These are phyloP conservation scores for Backusella circina DNA, from an alignment of 192 early-diverging fungal species.

Conservation along the genomic window DNA sequence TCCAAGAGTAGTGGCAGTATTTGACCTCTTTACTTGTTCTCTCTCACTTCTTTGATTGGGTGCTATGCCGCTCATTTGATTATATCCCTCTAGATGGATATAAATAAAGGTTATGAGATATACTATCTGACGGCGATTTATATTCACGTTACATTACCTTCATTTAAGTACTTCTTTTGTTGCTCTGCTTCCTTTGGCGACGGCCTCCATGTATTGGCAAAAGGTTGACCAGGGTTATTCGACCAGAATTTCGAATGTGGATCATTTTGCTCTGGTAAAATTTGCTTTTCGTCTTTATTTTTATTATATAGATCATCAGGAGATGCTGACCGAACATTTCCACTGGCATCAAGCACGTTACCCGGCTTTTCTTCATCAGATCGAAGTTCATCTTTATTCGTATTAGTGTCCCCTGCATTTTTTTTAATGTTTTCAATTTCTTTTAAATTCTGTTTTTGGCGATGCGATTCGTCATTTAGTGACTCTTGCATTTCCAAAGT, in stretches of 20 bases:
- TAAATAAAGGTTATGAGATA: neutral
- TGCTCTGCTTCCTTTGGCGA: neutral
- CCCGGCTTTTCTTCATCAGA: neutral
- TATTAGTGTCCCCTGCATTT: neutral
- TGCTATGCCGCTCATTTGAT: neutral
- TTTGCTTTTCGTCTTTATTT: neutral
- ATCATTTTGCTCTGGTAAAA: neutral
- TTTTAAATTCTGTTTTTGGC: neutral
- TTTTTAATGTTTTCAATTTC: slow-evolving; percentile 6
- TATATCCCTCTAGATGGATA: neutral
- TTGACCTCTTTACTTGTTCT: neutral
- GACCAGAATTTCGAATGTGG: slow-evolving; percentile 6
- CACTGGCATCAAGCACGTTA: slow-evolving; percentile 3
- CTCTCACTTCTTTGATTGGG: neutral
- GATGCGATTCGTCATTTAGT: neutral
- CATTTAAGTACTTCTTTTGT: neutral
- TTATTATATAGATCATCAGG: neutral
- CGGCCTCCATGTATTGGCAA: neutral
- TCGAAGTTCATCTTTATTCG: neutral
- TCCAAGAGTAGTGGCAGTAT: neutral
- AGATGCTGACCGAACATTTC: neutral
- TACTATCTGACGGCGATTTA: neutral
- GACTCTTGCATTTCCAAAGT: neutral
- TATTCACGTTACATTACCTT: neutral
- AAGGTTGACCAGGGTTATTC: neutral